Conservation (phyloP, 345 rosid species). For the Odontarrhena argentea region DNA sequence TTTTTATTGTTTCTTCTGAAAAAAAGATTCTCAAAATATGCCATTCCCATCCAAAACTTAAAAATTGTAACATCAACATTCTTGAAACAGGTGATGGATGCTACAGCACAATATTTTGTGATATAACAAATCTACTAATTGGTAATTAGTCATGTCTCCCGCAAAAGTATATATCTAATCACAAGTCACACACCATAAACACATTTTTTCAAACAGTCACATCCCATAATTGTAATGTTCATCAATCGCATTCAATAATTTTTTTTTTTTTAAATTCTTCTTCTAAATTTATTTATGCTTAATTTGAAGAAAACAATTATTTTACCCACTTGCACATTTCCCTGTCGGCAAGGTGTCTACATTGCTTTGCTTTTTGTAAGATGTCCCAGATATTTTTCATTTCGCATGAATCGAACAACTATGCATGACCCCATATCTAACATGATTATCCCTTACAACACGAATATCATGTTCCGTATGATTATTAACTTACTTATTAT, state of each 20-base stretch:
- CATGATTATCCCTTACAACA: conserved; percentile 14
- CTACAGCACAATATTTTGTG: too few relatives aligned
- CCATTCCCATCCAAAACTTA: too few relatives aligned
- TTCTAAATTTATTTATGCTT: neutral
- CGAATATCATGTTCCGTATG: neutral
- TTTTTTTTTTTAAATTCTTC: neutral
- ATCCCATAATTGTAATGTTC: conserved; percentile 11
- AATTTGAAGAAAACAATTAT: neutral
- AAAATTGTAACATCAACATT: too few relatives aligned
- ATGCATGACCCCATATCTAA: neutral
- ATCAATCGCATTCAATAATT: conserved; percentile 6
- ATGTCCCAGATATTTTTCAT: conserved; percentile 4
- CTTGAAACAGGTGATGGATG: too few relatives aligned
- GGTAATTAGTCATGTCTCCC: neutral
- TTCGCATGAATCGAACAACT: conserved; percentile 23
- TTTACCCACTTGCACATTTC: conserved; percentile 26
- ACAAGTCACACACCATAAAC: conserved; percentile 19
- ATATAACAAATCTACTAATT: too few relatives aligned
- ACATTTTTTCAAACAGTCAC: neutral
- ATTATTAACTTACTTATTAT: too few relatives aligned
- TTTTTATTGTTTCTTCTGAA: too few relatives aligned
- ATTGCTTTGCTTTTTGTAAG: conserved; percentile 23
- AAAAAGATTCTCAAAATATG: too few relatives aligned
- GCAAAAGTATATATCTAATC: conserved; percentile 12
- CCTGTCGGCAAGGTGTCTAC: conserved; percentile 40